phyloP scores from a whole-genome alignment of 2,329 filamentous ascomycete genomes.

The Alternaria sp. region DNA sequence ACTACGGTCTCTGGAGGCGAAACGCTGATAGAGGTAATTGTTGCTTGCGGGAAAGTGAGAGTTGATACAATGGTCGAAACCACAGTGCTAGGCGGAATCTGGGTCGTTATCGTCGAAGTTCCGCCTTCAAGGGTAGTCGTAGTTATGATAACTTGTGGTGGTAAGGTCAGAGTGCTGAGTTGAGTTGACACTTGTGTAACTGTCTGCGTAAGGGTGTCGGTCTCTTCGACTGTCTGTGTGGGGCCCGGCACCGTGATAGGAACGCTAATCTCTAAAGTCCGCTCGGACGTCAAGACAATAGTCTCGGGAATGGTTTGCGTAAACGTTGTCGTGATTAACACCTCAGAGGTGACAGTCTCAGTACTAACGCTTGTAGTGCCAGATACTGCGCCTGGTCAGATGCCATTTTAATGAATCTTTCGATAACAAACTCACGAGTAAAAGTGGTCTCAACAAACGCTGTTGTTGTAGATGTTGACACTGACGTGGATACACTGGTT shows the following conservation, averaged over 20 bases:
- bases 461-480: constrained; percentile 17
- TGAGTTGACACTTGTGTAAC: constrained; percentile 30
- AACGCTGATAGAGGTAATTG: constrained; percentile 13
- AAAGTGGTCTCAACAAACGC: constrained; percentile 8
- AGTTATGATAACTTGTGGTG: constrained; percentile 22
- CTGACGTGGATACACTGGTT: constrained; percentile 14
- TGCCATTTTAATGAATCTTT: background rate
- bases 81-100: constrained; percentile 27
- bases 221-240: constrained; percentile 20
- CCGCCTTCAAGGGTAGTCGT: constrained; percentile 31
- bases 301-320: constrained; percentile 19
- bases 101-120: constrained; percentile 25
- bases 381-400: constrained; percentile 3
- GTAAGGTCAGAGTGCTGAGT: constrained; percentile 31
- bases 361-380: constrained; percentile 10
- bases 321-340: constrained; percentile 13
- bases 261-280: constrained; percentile 11
- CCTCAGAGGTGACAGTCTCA: constrained; percentile 2
- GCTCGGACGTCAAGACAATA: constrained; percentile 13
- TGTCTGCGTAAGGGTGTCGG: constrained; percentile 21
- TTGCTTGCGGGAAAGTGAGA: constrained; percentile 21
- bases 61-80: constrained; percentile 35
- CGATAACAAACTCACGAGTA: constrained; percentile 3
- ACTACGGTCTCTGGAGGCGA: constrained; percentile 15
- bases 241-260: constrained; percentile 10